Evolutionary conservation across 1,284 basidiomycete genomes (phyloP).

Genomic region (Boletus mariae): DNA sequence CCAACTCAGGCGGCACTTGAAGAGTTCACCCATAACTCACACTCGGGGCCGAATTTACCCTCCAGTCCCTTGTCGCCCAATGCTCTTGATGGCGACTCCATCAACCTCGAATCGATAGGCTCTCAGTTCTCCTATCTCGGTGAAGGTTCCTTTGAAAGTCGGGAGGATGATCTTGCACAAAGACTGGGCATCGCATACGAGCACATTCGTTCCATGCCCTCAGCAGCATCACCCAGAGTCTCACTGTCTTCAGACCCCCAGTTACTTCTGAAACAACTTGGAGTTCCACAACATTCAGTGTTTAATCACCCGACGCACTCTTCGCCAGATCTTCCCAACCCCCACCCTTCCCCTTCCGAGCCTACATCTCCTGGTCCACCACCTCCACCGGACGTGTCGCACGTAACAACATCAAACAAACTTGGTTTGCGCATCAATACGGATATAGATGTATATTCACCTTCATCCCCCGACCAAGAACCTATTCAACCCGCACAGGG

Average conservation of each 20-base stretch:
- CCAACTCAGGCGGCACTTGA: background rate
- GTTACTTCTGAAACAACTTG: conserved; percentile 29
- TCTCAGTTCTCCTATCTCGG: conserved; percentile 1
- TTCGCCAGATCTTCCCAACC: conserved; percentile 26
- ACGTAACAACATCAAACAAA: conserved; percentile 1
- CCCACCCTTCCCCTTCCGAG: conserved; percentile 9
- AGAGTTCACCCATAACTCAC: background rate
- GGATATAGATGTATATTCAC: conserved; percentile 2
- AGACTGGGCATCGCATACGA: conserved; percentile 25
- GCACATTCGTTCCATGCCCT: conserved; percentile 24
- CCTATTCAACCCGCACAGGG: background rate
- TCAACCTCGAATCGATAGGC: background rate
- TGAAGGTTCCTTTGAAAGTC: background rate
- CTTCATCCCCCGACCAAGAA: background rate
- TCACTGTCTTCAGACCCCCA: conserved; percentile 26
- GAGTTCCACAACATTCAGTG: conserved; percentile 31
- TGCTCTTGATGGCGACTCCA: background rate
- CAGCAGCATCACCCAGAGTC: conserved; percentile 6
- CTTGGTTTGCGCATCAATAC: conserved; percentile 4
- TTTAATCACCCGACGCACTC: conserved; percentile 20
- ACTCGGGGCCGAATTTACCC: background rate
- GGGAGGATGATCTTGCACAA: conserved; percentile 19
- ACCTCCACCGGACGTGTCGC: background rate
- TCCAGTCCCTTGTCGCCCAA: background rate
- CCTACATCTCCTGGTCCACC: background rate